Conservation (phyloP, 306 rosid genomes). For the Pyrus communis region DNA sequence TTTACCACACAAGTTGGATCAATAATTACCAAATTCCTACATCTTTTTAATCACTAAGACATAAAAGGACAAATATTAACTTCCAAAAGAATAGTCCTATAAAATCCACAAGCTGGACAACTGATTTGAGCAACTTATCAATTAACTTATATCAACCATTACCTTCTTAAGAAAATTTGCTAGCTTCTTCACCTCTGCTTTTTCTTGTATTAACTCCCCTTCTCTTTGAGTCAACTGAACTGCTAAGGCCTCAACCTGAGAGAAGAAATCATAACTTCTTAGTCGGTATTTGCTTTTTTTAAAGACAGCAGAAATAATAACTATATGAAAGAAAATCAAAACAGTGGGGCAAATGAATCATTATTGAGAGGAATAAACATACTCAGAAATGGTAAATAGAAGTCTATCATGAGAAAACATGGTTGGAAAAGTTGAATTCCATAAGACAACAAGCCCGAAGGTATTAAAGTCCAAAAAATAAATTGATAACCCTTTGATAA, state of each 20-base stretch:
- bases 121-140: not conserved
- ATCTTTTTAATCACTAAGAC: not conserved
- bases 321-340: not conserved
- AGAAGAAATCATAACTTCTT: not conserved
- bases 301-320: not conserved
- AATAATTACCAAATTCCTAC: not conserved
- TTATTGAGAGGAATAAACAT: not conserved
- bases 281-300: not conserved
- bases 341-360: not conserved
- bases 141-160: conserved; percentile 6
- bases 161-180: conserved; percentile 98
- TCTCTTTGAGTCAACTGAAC: conserved; percentile 80
- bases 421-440: not conserved
- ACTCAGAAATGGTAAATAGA: not conserved
- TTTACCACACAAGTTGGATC: not conserved
- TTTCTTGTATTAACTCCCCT: conserved; percentile 74
- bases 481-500: not conserved
- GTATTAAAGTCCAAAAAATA: not conserved
- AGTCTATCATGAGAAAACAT: not conserved
- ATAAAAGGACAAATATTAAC: not conserved
- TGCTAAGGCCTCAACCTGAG: conserved; percentile 73
- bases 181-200: conserved; percentile 88
- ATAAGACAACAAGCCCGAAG: not conserved
- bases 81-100: not conserved
- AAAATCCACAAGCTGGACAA: not conserved